Base-by-base conservation (phyloP, 176 grass and related monocot genomes). In the Pontederia paniculata region DNA sequence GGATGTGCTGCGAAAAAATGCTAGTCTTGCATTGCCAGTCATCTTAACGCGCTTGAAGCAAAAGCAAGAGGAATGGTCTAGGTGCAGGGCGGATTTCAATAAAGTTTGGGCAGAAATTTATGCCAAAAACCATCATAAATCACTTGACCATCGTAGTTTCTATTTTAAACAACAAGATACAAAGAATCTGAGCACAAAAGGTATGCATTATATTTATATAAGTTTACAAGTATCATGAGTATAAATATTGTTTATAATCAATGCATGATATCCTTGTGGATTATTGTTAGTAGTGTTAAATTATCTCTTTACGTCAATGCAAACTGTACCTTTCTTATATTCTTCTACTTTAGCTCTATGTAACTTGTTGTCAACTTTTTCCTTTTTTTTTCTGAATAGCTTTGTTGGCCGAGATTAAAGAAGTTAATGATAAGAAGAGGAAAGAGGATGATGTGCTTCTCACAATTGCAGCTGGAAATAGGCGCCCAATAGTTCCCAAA, bases 91-190 rank as follows among this genome's bases (percentile, higher is more conserved):
- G 50, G 86, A 89, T 81, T 89, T 89, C 61, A 89, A 89, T 22
- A 84, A 84, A 50, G 86, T 89, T 61, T 84, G 86, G 86, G 77
- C 80, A 50, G 81, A 89, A 77, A 81, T 89, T 72, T 89, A 84
- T n/a, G 76, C 86, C 45, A 89, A 89, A 45, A 85, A 85, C 60
- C 81, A 89, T 60, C 86, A 89, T 59, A 89, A 81, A 60, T 89
- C 86, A 25, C 78, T 89, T 62, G 86, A 89, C 17, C 86, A 89
- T 65, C 78, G 81, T 57, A 85, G 86, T 67, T 89, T 89, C 71
- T 84, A 81, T 78, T 89, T 85, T 57, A 89, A 89, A 50, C 81
- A 85, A 66, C 86, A 90, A 54, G 81, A 90, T 46, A 57, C 81
- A 59, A 85, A 90, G 81, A 85, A 68, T 45, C 78, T 89, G 66